Percentiles rank a stretch among this genome's conserved stretches.
These are phyloP conservation scores for Pichia heedii DNA, from an alignment of 805 yeast genomes.

Conservation along the genomic window DNA sequence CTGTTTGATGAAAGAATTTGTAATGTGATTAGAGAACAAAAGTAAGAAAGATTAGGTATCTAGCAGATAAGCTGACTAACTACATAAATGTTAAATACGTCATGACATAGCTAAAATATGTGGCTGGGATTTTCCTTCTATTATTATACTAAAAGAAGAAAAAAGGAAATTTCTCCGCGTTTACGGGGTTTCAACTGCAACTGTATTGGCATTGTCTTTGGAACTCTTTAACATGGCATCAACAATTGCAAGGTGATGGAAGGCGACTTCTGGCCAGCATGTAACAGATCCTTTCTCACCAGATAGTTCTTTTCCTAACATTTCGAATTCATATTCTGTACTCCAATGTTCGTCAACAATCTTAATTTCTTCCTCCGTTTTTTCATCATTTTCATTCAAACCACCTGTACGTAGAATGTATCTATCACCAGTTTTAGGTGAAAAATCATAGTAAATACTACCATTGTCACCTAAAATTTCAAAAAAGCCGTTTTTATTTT, in stretches of 20 bases:
- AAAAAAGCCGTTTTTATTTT: conserved; percentile 57
- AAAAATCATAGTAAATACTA: conserved; percentile 56
- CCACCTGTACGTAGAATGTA: conserved; percentile 42
- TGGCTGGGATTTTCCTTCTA: too few relatives aligned
- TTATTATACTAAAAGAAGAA: background rate
- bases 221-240: conserved; percentile 79
- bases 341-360: conserved; percentile 37
- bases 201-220: conserved; percentile 32
- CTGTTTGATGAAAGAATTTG: too few relatives aligned
- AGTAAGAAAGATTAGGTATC: too few relatives aligned
- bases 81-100: too few relatives aligned
- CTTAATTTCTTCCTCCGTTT: conserved; percentile 24
- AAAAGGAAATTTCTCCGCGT: background rate
- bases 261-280: conserved; percentile 63
- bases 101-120: too few relatives aligned
- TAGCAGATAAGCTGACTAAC: too few relatives aligned
- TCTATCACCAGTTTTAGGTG: conserved; percentile 37
- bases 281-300: conserved; percentile 17
- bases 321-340: conserved; percentile 36
- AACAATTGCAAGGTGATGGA: conserved; percentile 87
- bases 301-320: conserved; percentile 32
- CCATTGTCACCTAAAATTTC: conserved; percentile 76
- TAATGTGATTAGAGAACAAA: too few relatives aligned
- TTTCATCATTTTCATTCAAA: conserved; percentile 42
- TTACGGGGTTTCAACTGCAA: conserved; percentile 20